phyloP scores from a whole-genome alignment of 129 eudicot species.

The Flaveria linearis region DNA sequence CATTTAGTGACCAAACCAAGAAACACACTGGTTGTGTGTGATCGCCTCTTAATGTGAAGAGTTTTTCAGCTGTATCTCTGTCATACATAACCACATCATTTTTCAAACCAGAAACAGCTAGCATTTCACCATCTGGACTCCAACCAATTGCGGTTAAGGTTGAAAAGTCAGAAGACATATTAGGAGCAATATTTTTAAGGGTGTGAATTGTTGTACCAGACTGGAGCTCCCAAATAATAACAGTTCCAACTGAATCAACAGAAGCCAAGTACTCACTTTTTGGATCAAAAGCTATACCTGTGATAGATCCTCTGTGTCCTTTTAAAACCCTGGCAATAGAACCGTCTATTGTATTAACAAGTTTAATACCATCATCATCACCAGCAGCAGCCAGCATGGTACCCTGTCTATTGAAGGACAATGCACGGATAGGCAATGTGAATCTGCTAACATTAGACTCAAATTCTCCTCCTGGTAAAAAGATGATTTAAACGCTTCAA shows the following conservation, averaged over 20 bases:
- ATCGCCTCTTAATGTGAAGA: slow-evolving; percentile 81
- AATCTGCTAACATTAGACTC: slow-evolving; percentile 88
- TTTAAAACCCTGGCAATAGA: slow-evolving; percentile 88
- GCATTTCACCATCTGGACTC: slow-evolving; percentile 97
- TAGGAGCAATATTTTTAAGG: slow-evolving; percentile 70
- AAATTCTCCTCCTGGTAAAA: slow-evolving; percentile 82
- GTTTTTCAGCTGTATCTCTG: slow-evolving; percentile 96
- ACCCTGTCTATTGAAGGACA: slow-evolving; percentile 89
- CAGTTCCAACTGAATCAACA: slow-evolving; percentile 78
- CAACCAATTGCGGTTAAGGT: slow-evolving; percentile 60
- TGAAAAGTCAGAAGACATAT: slow-evolving; percentile 54
- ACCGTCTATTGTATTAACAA: slow-evolving; percentile 90
- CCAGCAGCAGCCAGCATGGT: slow-evolving; percentile 97
- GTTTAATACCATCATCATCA: slow-evolving; percentile 96
- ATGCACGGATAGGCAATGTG: slow-evolving; percentile 83
- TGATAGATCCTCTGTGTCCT: slow-evolving; percentile 89
- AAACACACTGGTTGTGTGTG: slow-evolving; percentile 72
- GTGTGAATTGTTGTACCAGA: slow-evolving; percentile 69
- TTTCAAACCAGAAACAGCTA: slow-evolving; percentile 86
- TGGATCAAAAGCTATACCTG: slow-evolving; percentile 89
- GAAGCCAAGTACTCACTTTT: slow-evolving; percentile 93
- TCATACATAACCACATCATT: slow-evolving; percentile 92
- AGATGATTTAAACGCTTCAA: slow-evolving; percentile 7
- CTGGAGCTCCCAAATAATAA: slow-evolving; percentile 85
- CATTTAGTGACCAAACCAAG: slow-evolving; percentile 86